Conservation (phyloP, 768 basidiomycete genomes). For the Sarcodon sp. region DNA sequence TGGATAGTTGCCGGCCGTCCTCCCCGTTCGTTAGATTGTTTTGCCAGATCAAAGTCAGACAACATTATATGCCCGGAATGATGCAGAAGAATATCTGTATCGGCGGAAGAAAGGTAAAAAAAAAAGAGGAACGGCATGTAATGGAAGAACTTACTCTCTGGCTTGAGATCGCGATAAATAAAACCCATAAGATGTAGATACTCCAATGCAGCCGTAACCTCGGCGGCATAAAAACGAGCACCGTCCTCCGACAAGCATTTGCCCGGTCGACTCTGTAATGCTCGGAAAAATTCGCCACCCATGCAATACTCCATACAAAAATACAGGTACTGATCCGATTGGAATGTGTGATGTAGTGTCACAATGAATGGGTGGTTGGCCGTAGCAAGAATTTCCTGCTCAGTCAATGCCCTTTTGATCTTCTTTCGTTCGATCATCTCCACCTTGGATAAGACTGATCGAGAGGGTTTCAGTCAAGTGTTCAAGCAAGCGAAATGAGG, state of each 20-base stretch:
- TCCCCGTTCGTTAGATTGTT: slow-evolving; percentile 80
- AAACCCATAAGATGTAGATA: slow-evolving; percentile 99
- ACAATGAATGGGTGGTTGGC: slow-evolving; percentile 99
- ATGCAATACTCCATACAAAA: slow-evolving; percentile 99
- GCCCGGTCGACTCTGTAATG: slow-evolving; percentile 90
- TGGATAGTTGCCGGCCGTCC: slow-evolving; percentile 83
- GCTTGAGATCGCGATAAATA: slow-evolving; percentile 98
- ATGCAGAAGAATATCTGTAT: slow-evolving; percentile 87
- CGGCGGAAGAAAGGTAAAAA: slow-evolving; percentile 9
- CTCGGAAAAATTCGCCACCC: slow-evolving; percentile 98
- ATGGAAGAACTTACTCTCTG: slow-evolving; percentile 70
- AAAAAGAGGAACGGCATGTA: slow-evolving; percentile 1
- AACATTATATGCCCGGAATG: slow-evolving; percentile 99
- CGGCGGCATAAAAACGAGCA: slow-evolving; percentile 95
- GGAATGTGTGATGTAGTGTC: slow-evolving; percentile 97
- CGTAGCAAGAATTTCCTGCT: slow-evolving; percentile 97
- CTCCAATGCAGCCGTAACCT: slow-evolving; percentile 94
- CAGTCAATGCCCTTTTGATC: slow-evolving; percentile 96
- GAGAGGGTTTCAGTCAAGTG: slow-evolving; percentile 10
- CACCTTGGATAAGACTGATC: slow-evolving; percentile 86
- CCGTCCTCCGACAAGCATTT: slow-evolving; percentile 95
- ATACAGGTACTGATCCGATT: slow-evolving; percentile 95
- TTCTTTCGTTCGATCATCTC: slow-evolving; percentile 99
- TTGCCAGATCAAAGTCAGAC: slow-evolving; percentile 98
- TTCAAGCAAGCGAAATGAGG: slow-evolving; percentile 6